phyloP scores from a whole-genome alignment of 2,329 filamentous ascomycete genomes.

The Metarhizium humberi region DNA sequence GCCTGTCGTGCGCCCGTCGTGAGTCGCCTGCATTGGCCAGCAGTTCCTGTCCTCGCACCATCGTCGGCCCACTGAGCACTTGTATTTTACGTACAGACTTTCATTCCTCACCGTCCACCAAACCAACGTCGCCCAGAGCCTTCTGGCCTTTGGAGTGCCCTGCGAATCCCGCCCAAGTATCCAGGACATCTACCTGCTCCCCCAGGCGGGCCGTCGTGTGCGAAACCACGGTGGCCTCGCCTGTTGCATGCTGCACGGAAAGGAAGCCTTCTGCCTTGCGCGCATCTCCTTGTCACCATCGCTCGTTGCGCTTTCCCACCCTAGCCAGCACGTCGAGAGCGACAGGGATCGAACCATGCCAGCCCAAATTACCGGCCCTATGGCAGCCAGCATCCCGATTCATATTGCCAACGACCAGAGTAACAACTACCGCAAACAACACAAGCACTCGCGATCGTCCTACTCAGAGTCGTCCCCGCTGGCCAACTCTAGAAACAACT shows the following conservation, averaged over 20 bases:
- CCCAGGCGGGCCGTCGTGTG: conserved; percentile 13
- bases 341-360: conserved; percentile 21
- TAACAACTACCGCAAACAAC: conserved; percentile 31
- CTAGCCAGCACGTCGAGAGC: neutral
- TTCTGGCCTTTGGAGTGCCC: neutral
- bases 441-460: conserved; percentile 53
- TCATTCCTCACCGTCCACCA: conserved; percentile 4
- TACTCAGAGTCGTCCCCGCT: conserved; percentile 52
- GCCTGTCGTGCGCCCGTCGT: conserved; percentile 8
- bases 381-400: conserved; percentile 28
- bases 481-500: conserved; percentile 46
- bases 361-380: conserved; percentile 28
- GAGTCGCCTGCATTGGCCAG: conserved; percentile 18
- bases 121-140: neutral
- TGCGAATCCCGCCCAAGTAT: conserved; percentile 6
- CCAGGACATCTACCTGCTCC: conserved; percentile 4
- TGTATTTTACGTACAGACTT: conserved; percentile 26
- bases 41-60: conserved; percentile 10
- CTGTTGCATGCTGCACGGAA: conserved; percentile 13
- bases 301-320: neutral
- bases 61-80: conserved; percentile 21
- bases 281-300: neutral
- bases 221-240: conserved; percentile 17
- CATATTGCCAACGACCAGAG: conserved; percentile 26
- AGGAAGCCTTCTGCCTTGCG: neutral